Evolutionary conservation across 176 grass and related monocot genomes (phyloP).

Genomic region (bread wheat (Triticum aestivum)): DNA sequence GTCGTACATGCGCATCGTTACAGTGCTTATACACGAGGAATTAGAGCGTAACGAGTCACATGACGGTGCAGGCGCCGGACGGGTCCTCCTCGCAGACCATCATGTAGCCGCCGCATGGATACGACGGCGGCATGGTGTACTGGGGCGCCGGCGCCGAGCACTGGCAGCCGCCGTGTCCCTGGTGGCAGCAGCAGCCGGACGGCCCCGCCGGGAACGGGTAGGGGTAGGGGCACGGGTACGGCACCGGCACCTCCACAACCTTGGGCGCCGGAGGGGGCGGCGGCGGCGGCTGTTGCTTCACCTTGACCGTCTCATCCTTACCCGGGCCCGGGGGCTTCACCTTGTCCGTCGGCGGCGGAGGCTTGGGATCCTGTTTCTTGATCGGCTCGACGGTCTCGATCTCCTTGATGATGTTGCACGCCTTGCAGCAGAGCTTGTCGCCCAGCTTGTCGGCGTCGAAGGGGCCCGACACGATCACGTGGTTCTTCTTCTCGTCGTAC

Average conservation of each 20-base stretch:
- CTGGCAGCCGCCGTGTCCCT: not conserved
- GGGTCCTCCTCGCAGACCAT: not conserved
- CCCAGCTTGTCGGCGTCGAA: constrained; percentile 65
- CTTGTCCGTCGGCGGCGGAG: not conserved
- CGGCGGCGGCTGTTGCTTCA: not conserved
- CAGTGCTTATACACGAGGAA: not conserved
- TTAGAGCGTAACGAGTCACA: not conserved
- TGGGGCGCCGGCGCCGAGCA: not conserved
- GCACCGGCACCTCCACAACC: not conserved
- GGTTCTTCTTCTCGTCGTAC: constrained; percentile 67
- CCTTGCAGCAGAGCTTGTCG: constrained; percentile 78
- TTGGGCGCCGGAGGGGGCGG: not conserved
- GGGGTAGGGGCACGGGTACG: not conserved
- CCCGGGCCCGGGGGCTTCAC: not conserved
- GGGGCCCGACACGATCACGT: constrained; percentile 55
- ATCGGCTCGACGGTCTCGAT: not conserved
- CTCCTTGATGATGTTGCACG: constrained; percentile 75
- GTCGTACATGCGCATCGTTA: not conserved
- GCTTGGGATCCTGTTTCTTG: not conserved
- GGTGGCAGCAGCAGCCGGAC: not conserved
- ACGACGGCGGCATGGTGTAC: not conserved
- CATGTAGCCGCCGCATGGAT: not conserved
- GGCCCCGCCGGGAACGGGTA: not conserved
- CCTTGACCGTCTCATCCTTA: not conserved
- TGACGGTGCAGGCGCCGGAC: not conserved